These are phyloP conservation scores for Triangularia verruculosa DNA, from an alignment of 2,329 filamentous ascomycete genomes.

Conservation along the genomic window DNA sequence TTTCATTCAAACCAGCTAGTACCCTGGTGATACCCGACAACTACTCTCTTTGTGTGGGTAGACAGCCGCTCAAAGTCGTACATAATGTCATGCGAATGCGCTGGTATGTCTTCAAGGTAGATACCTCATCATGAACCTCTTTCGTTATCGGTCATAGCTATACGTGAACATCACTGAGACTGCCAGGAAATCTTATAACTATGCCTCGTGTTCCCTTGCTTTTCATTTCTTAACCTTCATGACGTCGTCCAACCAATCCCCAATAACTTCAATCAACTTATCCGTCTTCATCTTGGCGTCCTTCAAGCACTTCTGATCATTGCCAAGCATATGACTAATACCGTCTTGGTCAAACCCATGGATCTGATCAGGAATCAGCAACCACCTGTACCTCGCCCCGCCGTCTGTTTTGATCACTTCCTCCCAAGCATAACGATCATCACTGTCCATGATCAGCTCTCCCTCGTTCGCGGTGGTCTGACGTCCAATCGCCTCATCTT, in stretches of 20 bases:
- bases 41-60: too few relatives aligned
- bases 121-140: too few relatives aligned
- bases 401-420: constrained; percentile 15
- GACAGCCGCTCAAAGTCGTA: too few relatives aligned
- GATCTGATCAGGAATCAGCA: constrained; percentile 33
- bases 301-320: constrained; percentile 25
- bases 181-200: neutral
- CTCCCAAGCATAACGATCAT: constrained; percentile 33
- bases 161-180: neutral
- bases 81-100: too few relatives aligned
- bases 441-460: constrained; percentile 26
- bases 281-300: constrained; percentile 29
- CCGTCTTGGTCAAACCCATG: constrained; percentile 33
- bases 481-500: constrained; percentile 31
- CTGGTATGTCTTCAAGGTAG: too few relatives aligned
- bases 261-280: constrained; percentile 29
- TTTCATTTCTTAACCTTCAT: neutral
- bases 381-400: constrained; percentile 29
- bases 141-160: neutral
- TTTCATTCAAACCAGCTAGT: too few relatives aligned
- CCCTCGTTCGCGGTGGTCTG: constrained; percentile 24
- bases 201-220: neutral
- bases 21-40: too few relatives aligned
- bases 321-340: constrained; percentile 15
- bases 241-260: constrained; percentile 28